Evolutionary conservation across 2,329 filamentous ascomycete genomes (phyloP).

Genomic region (Xylariaceae sp.): DNA sequence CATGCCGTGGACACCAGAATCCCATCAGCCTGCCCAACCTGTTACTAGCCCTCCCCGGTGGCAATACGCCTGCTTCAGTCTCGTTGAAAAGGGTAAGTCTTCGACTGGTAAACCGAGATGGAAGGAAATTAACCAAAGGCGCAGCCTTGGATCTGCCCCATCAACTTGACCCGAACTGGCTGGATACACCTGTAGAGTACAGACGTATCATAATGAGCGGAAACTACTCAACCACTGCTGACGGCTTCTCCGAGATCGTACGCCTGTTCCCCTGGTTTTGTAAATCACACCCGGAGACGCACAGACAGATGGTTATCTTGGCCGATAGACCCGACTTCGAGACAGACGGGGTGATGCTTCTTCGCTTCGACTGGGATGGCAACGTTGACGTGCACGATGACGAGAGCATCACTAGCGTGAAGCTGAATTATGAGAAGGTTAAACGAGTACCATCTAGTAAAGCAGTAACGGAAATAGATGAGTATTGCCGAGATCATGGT

Average conservation of each 20-base stretch:
- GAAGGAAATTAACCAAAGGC: not conserved
- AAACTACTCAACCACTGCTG: not conserved
- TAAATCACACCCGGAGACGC: not conserved
- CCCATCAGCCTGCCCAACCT: not conserved
- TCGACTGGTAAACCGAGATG: not conserved
- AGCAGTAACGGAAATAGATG: not conserved
- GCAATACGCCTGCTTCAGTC: not conserved
- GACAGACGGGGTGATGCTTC: not conserved
- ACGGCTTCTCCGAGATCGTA: not conserved
- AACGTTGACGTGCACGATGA: not conserved
- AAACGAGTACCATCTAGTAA: not conserved
- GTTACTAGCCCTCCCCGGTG: not conserved
- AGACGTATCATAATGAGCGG: not conserved
- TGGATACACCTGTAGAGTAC: not conserved
- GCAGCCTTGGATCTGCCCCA: not conserved
- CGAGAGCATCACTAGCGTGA: not conserved
- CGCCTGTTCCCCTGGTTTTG: conserved; percentile 1
- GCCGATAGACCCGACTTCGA: not conserved
- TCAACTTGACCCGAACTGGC: not conserved
- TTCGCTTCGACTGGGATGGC: not conserved
- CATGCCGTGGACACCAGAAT: not conserved
- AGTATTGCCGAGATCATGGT: not conserved
- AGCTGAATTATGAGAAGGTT: not conserved
- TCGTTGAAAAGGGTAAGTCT: not conserved
- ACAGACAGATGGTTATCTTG: not conserved